Evolutionary conservation across 1,284 basidiomycete genomes (phyloP).

Genomic region (Microbotryum saponariae): DNA sequence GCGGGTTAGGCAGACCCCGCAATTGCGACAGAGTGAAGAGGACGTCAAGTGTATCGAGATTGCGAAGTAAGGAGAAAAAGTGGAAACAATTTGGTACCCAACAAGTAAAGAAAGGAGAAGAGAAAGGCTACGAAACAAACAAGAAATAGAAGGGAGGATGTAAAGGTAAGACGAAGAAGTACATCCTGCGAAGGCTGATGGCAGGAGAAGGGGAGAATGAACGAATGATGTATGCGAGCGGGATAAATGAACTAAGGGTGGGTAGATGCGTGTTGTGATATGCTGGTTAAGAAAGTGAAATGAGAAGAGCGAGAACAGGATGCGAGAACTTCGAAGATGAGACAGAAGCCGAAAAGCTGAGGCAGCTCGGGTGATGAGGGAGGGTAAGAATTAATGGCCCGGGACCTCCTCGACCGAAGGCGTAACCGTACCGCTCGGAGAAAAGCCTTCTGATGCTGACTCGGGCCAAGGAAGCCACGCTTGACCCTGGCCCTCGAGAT

Average conservation of each 20-base stretch:
- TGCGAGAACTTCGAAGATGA: slow-evolving; percentile 1
- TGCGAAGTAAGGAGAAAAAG: slow-evolving; percentile 39
- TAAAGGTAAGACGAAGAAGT: not conserved
- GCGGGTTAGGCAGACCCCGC: slow-evolving; percentile 6
- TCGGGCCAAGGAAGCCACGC: slow-evolving; percentile 27
- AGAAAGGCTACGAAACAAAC: slow-evolving; percentile 9
- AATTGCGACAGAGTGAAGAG: slow-evolving; percentile 48
- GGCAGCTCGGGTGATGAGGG: slow-evolving; percentile 26
- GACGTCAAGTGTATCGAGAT: slow-evolving; percentile 55
- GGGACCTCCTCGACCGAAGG: too few relatives aligned
- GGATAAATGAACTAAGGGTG: too few relatives aligned
- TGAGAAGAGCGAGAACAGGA: not conserved
- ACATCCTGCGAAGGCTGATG: too few relatives aligned
- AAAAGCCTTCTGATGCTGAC: slow-evolving; percentile 13
- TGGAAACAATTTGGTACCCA: slow-evolving; percentile 45
- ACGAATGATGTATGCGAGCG: too few relatives aligned
- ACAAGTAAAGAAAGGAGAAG: slow-evolving; percentile 45
- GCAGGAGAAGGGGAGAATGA: too few relatives aligned
- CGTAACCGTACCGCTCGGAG: not conserved
- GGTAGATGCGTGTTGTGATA: too few relatives aligned
- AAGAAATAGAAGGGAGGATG: not conserved
- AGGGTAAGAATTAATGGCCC: too few relatives aligned
- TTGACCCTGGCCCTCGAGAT: slow-evolving; percentile 56
- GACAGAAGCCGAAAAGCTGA: not conserved
- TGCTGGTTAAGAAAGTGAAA: not conserved